Conservation (phyloP, 2,329 filamentous ascomycete genomes). For the Fulvia fulva region DNA sequence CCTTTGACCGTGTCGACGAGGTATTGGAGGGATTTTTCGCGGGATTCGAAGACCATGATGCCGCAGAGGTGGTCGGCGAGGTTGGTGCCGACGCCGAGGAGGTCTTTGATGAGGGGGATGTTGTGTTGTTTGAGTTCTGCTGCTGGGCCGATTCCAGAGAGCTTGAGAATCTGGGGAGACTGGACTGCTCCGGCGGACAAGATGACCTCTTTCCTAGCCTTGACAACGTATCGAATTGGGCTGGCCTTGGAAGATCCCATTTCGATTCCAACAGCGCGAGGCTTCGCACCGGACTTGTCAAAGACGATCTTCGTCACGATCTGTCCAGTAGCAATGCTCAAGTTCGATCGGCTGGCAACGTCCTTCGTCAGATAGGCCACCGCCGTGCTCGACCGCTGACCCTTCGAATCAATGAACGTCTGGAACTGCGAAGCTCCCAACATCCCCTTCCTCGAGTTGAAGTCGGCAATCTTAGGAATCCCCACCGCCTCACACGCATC, state of each 20-base stretch:
- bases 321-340: constrained; percentile 20
- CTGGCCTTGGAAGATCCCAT: constrained; percentile 13
- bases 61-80: constrained; percentile 51
- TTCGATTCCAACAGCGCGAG: constrained; percentile 21
- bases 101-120: constrained; percentile 54
- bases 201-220: constrained; percentile 39
- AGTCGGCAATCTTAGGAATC: constrained; percentile 16
- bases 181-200: constrained; percentile 39
- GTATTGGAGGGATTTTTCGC: constrained; percentile 9
- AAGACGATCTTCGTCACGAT: constrained; percentile 22
- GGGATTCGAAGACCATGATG: constrained; percentile 24
- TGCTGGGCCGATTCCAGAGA: constrained; percentile 56
- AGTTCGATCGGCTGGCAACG: constrained; percentile 18
- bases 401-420: constrained; percentile 21
- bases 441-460: constrained; percentile 19
- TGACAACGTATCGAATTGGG: constrained; percentile 22
- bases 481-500: constrained; percentile 21
- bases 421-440: constrained; percentile 18
- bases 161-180: constrained; percentile 49
- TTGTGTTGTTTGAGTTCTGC: constrained; percentile 52
- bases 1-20: constrained; percentile 11
- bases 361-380: constrained; percentile 19
- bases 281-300: constrained; percentile 12
- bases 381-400: constrained; percentile 19
- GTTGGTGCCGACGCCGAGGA: constrained; percentile 60